Base-by-base conservation (phyloP, 2,329 filamentous ascomycete species). In the Aspergillus sp. region DNA sequence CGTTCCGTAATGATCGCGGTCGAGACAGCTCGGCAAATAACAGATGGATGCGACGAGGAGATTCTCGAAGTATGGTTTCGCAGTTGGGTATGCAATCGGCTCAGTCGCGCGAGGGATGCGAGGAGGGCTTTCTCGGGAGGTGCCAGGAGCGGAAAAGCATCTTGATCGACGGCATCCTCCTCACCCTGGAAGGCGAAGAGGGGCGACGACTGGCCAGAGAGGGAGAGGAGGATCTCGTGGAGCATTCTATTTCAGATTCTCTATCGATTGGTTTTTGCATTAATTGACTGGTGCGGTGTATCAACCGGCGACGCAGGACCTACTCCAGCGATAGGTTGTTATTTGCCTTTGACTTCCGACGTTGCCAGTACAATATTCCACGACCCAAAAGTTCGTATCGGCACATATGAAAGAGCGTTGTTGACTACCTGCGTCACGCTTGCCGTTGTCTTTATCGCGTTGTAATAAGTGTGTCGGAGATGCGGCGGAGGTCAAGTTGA, bases 181-280 rank as follows among this genome's bases (percentile, higher is more conserved):
- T 74, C 60, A 59, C 74, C 68, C 60, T 70, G 62, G 59, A 70
- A 55, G 66, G 80, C 79, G 73, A 96, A 86, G 64, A 97, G 81
- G 57, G 90, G 86, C 55, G 91, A 96, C 55, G 88, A 86, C 72
- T 97, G 88, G 58, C 93, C 91, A 61, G 90, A 94, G 70, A 97
- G 84, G 68, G 90, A 91, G 70, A 98, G 85, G 70, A 97, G 83
- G 74, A 98, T 89, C 78, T 98, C 93, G 81, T 97, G 93, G 69
- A 98, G 87, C 93, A 98, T 98, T 58, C 61, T 71, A 65, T 50
- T 47, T 53, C 50, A 12, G 52, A 43, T 39, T 57, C 51, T 43
- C 59, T 62, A 46, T 22, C 17, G n/a, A 45, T 30, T 39, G 32
- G 53, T 49, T 38, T 15, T 12, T 17, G 19, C 10, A 10, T 30